Percentiles rank a stretch among this genome's conserved stretches.
These are phyloP conservation scores for Tritrichomonas musculus DNA, from an alignment of 208 protist species.

Conservation along the genomic window DNA sequence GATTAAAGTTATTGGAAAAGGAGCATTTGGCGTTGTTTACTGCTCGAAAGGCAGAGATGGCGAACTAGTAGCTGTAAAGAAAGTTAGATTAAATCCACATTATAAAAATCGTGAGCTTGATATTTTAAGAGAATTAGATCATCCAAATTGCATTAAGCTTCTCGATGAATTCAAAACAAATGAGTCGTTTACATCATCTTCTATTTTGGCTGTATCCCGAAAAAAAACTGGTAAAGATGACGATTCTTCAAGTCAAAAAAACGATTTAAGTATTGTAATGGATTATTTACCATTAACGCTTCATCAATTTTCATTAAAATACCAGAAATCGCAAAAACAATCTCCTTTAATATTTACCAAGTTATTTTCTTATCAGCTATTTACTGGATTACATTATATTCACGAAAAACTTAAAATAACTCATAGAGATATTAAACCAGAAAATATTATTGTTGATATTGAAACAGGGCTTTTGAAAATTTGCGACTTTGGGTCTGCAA, in stretches of 20 bases:
- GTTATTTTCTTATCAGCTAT: background rate
- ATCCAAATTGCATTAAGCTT: background rate
- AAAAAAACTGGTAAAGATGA: too few species aligned
- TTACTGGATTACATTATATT: background rate
- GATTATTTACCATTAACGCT: too few species aligned
- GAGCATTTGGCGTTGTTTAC: background rate
- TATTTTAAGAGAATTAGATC: background rate
- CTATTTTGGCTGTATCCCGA: too few species aligned
- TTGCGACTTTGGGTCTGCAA: background rate
- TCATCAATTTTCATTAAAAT: too few species aligned
- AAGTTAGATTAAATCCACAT: background rate
- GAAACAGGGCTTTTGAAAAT: background rate
- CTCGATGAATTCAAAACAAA: background rate
- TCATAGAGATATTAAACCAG: slow-evolving; percentile 21
- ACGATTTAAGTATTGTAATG: too few species aligned
- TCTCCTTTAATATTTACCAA: background rate
- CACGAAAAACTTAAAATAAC: background rate
- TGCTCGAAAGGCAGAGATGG: background rate
- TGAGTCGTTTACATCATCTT: too few species aligned
- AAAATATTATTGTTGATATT: background rate
- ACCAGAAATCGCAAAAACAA: too few species aligned
- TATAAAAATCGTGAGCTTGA: slow-evolving; percentile 10
- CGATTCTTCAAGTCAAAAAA: too few species aligned
- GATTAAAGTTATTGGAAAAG: background rate
- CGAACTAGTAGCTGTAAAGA: background rate